These are phyloP conservation scores for Neofusicoccum laricinum DNA, from an alignment of 2,329 filamentous ascomycete species.

Conservation along the genomic window DNA sequence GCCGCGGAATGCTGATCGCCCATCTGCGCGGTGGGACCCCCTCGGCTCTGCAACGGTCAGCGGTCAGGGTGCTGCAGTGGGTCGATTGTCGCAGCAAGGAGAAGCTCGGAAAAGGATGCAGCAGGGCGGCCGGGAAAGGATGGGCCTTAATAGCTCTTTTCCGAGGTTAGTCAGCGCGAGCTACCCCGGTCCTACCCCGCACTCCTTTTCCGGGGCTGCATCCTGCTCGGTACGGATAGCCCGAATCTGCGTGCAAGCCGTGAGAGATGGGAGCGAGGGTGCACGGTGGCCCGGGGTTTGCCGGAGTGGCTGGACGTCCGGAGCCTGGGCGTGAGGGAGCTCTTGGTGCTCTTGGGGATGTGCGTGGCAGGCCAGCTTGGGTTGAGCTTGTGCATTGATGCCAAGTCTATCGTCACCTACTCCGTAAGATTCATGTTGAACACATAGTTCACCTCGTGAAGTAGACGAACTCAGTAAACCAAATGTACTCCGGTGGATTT, in stretches of 20 bases:
- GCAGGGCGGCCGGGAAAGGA: neutral
- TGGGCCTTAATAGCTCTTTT: neutral
- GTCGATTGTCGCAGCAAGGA: neutral
- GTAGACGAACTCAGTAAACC: too few species aligned
- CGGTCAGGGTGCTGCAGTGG: neutral
- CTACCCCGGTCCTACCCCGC: neutral
- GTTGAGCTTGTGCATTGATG: neutral
- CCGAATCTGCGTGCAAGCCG: too few species aligned
- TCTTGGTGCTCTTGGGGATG: too few species aligned
- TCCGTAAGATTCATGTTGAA: neutral
- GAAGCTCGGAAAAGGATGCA: neutral
- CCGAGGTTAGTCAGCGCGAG: neutral
- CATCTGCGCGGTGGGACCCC: neutral
- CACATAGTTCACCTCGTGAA: too few species aligned
- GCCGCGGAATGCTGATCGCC: neutral
- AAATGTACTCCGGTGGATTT: too few species aligned
- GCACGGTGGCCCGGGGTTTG: neutral
- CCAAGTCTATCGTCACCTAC: neutral
- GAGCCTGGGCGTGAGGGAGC: neutral
- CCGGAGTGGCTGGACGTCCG: neutral
- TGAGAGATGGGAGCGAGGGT: too few species aligned
- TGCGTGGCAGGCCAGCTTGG: neutral
- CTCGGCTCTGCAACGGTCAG: neutral
- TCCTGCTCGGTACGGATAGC: neutral
- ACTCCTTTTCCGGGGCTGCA: neutral